phyloP scores from a whole-genome alignment of 306 rosid species.

The Castanea sativa region DNA sequence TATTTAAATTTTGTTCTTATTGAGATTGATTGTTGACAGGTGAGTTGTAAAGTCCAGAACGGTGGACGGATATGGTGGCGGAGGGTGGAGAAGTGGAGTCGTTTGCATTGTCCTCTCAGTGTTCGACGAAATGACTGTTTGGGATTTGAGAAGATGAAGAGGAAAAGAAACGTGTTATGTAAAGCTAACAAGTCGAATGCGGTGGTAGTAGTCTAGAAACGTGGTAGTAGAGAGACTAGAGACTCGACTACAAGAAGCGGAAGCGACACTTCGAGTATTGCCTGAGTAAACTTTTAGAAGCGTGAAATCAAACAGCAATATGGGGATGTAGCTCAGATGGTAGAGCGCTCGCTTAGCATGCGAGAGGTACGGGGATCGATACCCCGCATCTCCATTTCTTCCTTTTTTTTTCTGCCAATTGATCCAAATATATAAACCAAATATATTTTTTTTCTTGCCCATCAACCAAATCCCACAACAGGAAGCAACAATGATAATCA shows the following conservation, averaged over 20 bases:
- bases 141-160: conserved; percentile 35
- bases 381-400: conserved; percentile 74
- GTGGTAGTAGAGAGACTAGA: not conserved
- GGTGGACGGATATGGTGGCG: conserved; percentile 45
- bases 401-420: too few relatives aligned
- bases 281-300: too few relatives aligned
- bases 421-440: too few relatives aligned
- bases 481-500: too few relatives aligned
- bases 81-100: conserved; percentile 26
- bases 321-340: conserved; percentile 98
- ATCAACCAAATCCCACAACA: too few relatives aligned
- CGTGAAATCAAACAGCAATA: too few relatives aligned
- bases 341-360: conserved; percentile 99
- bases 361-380: conserved; percentile 94
- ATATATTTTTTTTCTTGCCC: too few relatives aligned
- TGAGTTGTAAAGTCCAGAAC: conserved; percentile 47
- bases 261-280: not conserved
- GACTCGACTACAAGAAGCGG: conserved; percentile 7
- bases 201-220: not conserved
- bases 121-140: conserved; percentile 25
- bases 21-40: conserved; percentile 20
- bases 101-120: conserved; percentile 14
- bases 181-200: conserved; percentile 4
- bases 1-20: not conserved
- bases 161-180: not conserved